Base-by-base conservation (phyloP, 352 stramenopile species). In the Globisporangium cederbergense region DNA sequence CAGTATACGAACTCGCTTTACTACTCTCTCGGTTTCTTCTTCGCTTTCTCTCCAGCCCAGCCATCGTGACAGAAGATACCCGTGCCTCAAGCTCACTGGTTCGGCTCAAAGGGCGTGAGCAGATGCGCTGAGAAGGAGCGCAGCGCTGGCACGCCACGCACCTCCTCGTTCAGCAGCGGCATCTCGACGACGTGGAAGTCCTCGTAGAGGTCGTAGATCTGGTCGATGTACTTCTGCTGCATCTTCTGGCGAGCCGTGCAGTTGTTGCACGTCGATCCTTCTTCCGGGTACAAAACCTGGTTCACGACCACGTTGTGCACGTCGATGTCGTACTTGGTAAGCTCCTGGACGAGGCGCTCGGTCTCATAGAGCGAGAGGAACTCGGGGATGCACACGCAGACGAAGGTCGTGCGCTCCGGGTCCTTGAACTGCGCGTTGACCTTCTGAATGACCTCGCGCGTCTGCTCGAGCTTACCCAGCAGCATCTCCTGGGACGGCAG, bases 191-290 rank as follows among this genome's bases (percentile, higher is more conserved):
- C 96, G 79, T 99, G 97, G 74, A 99, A 99, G 70, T 99, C 97
- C 70, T 93, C 86, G 79, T 99, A 99, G 42, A 99, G 78, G 80
- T 99, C 97, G 78, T 99, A 99, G 76, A 99, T 99, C 82, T 99
- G 97, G 66, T 98, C 96, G 70, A 99, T 98, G 83, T 99, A 99
- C 80, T 99, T 99, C 79, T 99, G 97, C 85, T 99, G 98, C 97
- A 99, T 99, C 76, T 97, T 94, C 69, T 99, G 98, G 70, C 98
- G 90, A 18, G 97, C 95, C 58, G 91, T 85, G 74, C 97, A 98
- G 88, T 98, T 99, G 70, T 88, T 90, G 78, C 87, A 95, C 32
- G 71, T 79, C 53, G 83, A 89, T 49, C 70, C 75, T 47, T 83
- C 74, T 52, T 90, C 83, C 20, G 91, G 94, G 73, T 98, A 98